phyloP scores from a whole-genome alignment of 2,329 filamentous ascomycete species.

The Pseudocercospora pini-densiflorae region DNA sequence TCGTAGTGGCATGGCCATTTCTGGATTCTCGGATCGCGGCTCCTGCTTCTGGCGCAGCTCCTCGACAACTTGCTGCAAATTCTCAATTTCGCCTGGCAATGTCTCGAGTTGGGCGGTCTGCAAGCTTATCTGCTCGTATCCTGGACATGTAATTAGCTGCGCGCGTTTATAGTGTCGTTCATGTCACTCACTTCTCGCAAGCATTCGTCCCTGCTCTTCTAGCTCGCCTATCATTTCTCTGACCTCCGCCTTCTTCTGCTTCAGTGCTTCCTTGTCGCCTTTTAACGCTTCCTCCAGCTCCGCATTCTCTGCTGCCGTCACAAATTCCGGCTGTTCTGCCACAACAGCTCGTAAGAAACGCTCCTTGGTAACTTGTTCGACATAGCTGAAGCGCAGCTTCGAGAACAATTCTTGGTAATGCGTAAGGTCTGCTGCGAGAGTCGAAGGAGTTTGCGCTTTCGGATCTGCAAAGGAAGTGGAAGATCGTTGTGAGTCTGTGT shows the following conservation, averaged over 20 bases:
- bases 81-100: slow-evolving; percentile 58
- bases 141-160: slow-evolving; percentile 36
- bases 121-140: slow-evolving; percentile 59
- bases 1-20: slow-evolving; percentile 49
- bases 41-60: slow-evolving; percentile 46
- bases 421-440: slow-evolving; percentile 78
- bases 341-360: slow-evolving; percentile 95
- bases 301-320: slow-evolving; percentile 80
- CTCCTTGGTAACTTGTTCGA: slow-evolving; percentile 98
- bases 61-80: slow-evolving; percentile 56
- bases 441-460: slow-evolving; percentile 69
- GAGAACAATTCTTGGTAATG: slow-evolving; percentile 97
- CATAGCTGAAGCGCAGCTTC: slow-evolving; percentile 94
- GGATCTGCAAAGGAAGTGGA: slow-evolving; percentile 73
- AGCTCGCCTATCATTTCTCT: slow-evolving; percentile 73
- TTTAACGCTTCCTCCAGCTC: slow-evolving; percentile 73
- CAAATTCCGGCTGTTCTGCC: slow-evolving; percentile 84
- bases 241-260: slow-evolving; percentile 79
- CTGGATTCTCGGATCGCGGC: slow-evolving; percentile 43
- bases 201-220: slow-evolving; percentile 65
- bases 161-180: not conserved
- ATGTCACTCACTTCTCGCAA: slow-evolving; percentile 55
- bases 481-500: slow-evolving; percentile 56
- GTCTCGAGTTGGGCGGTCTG: slow-evolving; percentile 56
- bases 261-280: slow-evolving; percentile 74